Conservation (phyloP, 2,329 filamentous ascomycete species). For the Colletotrichum cordylinicola region DNA sequence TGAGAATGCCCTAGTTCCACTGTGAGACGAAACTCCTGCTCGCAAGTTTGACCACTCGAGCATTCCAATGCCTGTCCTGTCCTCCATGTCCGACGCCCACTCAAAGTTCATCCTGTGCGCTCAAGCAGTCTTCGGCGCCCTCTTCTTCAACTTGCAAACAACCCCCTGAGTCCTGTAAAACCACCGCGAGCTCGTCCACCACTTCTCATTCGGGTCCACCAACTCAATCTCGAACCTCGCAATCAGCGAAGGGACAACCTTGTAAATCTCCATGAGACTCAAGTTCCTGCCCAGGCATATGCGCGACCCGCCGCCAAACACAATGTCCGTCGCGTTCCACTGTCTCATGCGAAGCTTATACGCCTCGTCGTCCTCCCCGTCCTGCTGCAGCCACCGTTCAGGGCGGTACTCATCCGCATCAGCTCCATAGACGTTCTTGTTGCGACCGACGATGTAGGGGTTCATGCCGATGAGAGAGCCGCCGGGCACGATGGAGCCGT, state of each 20-base stretch:
- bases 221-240: slow-evolving; percentile 43
- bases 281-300: slow-evolving; percentile 44
- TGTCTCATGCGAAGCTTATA: slow-evolving; percentile 36
- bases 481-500: slow-evolving; percentile 38
- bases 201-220: slow-evolving; percentile 29
- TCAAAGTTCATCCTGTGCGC: background rate
- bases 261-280: slow-evolving; percentile 37
- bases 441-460: slow-evolving; percentile 41
- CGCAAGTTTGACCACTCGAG: background rate
- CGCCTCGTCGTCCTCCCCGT: slow-evolving; percentile 33
- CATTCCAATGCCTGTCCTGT: too few relatives aligned
- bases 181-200: slow-evolving; percentile 24
- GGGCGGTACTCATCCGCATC: slow-evolving; percentile 51
- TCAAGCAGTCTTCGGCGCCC: background rate
- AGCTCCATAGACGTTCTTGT: slow-evolving; percentile 46
- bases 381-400: slow-evolving; percentile 50
- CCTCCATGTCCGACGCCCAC: background rate
- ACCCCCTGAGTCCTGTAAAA: slow-evolving; percentile 24
- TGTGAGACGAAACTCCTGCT: background rate
- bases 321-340: slow-evolving; percentile 43
- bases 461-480: slow-evolving; percentile 48
- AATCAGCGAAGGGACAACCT: slow-evolving; percentile 48
- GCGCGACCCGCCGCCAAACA: slow-evolving; percentile 44
- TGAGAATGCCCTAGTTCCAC: fast-evolving
- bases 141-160: slow-evolving; percentile 23